Percentiles rank a stretch among this genome's conserved stretches.
These are phyloP conservation scores for Balansia obtecta DNA, from an alignment of 2,329 filamentous ascomycete species.

Conservation along the genomic window DNA sequence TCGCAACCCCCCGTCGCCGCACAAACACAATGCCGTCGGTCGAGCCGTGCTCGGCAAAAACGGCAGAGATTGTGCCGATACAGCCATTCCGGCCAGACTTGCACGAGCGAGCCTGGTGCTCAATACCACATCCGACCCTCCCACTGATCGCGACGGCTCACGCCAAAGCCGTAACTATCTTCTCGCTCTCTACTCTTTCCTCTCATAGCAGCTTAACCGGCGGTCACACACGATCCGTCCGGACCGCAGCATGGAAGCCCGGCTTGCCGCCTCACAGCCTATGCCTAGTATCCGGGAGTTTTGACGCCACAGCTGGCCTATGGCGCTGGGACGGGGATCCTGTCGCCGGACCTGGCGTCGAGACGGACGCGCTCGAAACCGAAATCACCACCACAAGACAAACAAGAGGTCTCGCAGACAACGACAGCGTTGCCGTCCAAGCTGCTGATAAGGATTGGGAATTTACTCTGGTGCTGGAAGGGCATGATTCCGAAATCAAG, in stretches of 20 bases:
- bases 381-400: slow-evolving; percentile 23
- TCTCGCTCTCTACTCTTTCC: slow-evolving; percentile 70
- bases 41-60: neutral
- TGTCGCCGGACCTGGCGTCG: slow-evolving; percentile 12
- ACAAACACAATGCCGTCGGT: slow-evolving; percentile 2
- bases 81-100: slow-evolving; percentile 42
- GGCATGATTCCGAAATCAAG: slow-evolving; percentile 92
- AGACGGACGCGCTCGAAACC: slow-evolving; percentile 25
- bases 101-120: slow-evolving; percentile 70
- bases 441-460: slow-evolving; percentile 67
- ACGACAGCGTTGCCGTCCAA: slow-evolving; percentile 4
- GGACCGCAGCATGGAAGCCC: slow-evolving; percentile 80
- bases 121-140: slow-evolving; percentile 71
- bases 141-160: slow-evolving; percentile 84
- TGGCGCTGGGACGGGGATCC: slow-evolving; percentile 55
- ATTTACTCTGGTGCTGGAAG: slow-evolving; percentile 83
- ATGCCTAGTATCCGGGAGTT: slow-evolving; percentile 82
- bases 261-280: slow-evolving; percentile 46
- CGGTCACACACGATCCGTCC: slow-evolving; percentile 84
- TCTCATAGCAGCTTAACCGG: slow-evolving; percentile 70
- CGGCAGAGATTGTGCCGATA: slow-evolving; percentile 22
- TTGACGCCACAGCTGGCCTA: slow-evolving; percentile 81
- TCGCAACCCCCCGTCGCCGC: neutral
- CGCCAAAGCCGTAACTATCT: slow-evolving; percentile 77
- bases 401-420: slow-evolving; percentile 5